Conservation (phyloP, 1,284 basidiomycete genomes). For the Inonotus obliquus region DNA sequence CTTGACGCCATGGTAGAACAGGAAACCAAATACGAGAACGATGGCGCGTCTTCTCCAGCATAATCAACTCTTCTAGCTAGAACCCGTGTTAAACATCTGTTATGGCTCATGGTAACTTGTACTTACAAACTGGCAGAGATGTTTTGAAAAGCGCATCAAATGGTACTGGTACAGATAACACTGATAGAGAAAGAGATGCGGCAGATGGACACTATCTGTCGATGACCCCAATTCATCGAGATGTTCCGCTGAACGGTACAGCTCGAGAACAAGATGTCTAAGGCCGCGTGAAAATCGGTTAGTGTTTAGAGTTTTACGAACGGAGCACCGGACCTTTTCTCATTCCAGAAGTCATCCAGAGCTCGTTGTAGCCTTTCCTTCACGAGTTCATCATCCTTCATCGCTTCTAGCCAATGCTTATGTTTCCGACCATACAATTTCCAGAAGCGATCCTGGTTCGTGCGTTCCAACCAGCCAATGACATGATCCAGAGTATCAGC, state of each 20-base stretch:
- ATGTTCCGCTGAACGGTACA: conserved; percentile 63
- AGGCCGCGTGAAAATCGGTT: neutral
- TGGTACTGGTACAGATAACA: conserved; percentile 76
- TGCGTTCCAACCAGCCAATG: conserved; percentile 47
- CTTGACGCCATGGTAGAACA: conserved; percentile 35
- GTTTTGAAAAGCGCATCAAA: conserved; percentile 48
- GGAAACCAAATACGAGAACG: conserved; percentile 68
- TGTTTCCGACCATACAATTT: conserved; percentile 33
- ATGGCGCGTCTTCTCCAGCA: conserved; percentile 50
- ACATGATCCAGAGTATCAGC: conserved; percentile 42
- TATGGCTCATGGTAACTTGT: neutral
- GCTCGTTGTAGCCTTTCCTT: conserved; percentile 35
- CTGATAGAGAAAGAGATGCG: conserved; percentile 62
- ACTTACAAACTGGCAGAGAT: conserved; percentile 44
- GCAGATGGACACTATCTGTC: conserved; percentile 36
- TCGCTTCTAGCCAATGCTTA: conserved; percentile 31
- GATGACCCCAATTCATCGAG: conserved; percentile 33
- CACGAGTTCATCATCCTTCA: conserved; percentile 36
- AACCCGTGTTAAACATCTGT: neutral
- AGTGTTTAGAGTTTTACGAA: neutral
- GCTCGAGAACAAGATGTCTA: conserved; percentile 64
- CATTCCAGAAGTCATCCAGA: conserved; percentile 45
- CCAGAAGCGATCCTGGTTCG: conserved; percentile 34
- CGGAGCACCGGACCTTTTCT: conserved; percentile 41
- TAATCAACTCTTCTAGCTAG: conserved; percentile 51